Evolutionary conservation across 352 stramenopile genomes (phyloP), one percentile per base, ranked within the genome.

Genomic region (Phytophthora quininea): DNA sequence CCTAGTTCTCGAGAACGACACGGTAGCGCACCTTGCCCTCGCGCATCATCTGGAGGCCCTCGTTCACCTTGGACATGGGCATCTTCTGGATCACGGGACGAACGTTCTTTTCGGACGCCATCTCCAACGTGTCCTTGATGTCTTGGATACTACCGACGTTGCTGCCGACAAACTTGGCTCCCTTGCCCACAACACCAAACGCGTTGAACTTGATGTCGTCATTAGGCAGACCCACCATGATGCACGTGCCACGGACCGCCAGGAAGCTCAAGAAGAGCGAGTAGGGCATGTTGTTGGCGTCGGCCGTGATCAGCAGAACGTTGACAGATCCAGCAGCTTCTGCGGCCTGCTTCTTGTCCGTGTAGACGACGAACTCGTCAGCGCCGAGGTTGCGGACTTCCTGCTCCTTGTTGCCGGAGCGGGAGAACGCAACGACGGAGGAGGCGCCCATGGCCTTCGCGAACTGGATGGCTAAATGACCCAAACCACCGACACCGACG

Each of bases 61-160:
- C 65, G 57, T 88, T 84, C 27, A 76, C 78, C 60, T 87, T 67
- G 51, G 29, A 59, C 77, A 88, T 84, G 1, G 79, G 75, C 56
- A 88, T 50, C 50, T 82, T 83, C 69, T 89, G 69, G 55, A 89
- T 84, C 40, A 86, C 60, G 7, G 80, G 62, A 14, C 72, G 71
- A 45, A 96, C 86, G 32, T 93, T 82, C 68, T 95, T 85, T 49
- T 87, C 70, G 14, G 72, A 80, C 52, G 88, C 95, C 42, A 97
- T 79, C 42, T 93, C n/a, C 43, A 49, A 24, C 43, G 19, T 49
- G 15, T 49, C 43, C 43, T 49, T 49, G 15, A 49, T 49, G 43
- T 97, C 64, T 52, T 72, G 64, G 31, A 72, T 72, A 35, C 64
- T 72, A 38, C 64, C 64, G 30, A 67, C 65, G 65, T 95, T 48